Evolutionary conservation across 306 rosid species (phyloP).

Genomic region (Senna siamea): DNA sequence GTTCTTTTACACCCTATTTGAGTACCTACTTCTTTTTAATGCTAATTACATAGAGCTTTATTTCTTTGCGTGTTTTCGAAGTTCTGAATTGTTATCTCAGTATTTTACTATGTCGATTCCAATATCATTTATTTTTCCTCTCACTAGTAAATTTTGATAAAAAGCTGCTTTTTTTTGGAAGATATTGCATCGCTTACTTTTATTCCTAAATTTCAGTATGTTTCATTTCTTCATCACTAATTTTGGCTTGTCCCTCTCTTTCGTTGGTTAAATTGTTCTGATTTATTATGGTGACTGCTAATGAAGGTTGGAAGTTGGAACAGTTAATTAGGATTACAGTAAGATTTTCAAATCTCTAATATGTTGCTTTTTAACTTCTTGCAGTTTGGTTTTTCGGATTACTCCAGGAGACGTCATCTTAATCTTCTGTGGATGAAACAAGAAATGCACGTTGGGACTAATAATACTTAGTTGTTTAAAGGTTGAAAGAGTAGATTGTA

Average conservation of each 20-base stretch:
- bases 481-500: constrained; percentile 31
- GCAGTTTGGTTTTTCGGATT: constrained; percentile 31
- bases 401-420: constrained; percentile 13
- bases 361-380: constrained; percentile 1
- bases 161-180: neutral
- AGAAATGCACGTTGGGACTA: constrained; percentile 12
- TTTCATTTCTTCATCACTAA: neutral
- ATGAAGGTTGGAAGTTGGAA: constrained; percentile 2
- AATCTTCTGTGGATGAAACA: constrained; percentile 37
- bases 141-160: constrained; percentile 6
- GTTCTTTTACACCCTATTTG: neutral
- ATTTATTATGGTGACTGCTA: constrained; percentile 8
- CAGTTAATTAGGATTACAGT: constrained; percentile 26
- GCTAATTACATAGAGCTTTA: constrained; percentile 20
- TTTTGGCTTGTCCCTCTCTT: neutral
- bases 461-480: constrained; percentile 28
- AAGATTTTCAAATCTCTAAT: constrained; percentile 2
- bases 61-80: constrained; percentile 27
- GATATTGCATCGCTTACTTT: neutral
- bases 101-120: neutral
- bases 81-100: constrained; percentile 19
- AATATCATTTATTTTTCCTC: neutral
- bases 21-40: neutral
- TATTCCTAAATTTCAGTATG: constrained; percentile 5
- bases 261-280: constrained; percentile 11